These are phyloP conservation scores for Salix brachista DNA, from an alignment of 345 rosid genomes.

Conservation along the genomic window DNA sequence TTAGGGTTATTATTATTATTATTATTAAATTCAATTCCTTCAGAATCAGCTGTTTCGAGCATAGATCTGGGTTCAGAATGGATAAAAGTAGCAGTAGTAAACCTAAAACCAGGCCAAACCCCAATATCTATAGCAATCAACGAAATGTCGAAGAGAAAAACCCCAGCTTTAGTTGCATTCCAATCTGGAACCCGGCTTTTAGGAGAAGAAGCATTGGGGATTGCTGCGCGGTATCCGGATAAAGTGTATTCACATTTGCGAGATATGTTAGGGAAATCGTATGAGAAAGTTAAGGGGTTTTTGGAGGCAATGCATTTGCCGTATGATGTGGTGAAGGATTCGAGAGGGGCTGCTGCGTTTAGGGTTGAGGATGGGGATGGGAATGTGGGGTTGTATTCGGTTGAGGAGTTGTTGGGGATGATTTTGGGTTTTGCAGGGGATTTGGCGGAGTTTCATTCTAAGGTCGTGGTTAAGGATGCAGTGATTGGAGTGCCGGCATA, in stretches of 20 bases:
- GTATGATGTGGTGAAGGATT: constrained; percentile 62
- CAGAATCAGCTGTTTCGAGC: constrained; percentile 81
- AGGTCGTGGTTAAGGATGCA: constrained; percentile 56
- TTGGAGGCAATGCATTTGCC: constrained; percentile 72
- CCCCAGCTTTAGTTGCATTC: constrained; percentile 84
- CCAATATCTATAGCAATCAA: constrained; percentile 92
- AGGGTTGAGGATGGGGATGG: constrained; percentile 43
- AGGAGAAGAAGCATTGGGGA: constrained; percentile 93
- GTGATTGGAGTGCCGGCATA: constrained; percentile 88
- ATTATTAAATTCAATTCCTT: constrained; percentile 2
- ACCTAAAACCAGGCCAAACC: constrained; percentile 76
- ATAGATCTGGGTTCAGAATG: constrained; percentile 98
- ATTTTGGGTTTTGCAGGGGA: constrained; percentile 56
- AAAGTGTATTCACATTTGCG: constrained; percentile 75
- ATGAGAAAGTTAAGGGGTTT: constrained; percentile 47
- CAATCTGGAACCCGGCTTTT: constrained; percentile 67
- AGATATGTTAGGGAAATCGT: constrained; percentile 83
- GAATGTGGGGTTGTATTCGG: constrained; percentile 39
- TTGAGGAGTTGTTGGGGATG: constrained; percentile 95
- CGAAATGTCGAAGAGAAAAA: constrained; percentile 97
- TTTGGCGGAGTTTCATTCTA: constrained; percentile 82
- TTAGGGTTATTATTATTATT: constrained; percentile 5
- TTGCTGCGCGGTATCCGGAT: constrained; percentile 79
- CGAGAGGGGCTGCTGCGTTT: constrained; percentile 65
- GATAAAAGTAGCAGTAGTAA: constrained; percentile 87